Conservation (phyloP, 345 rosid species). For the Gossypium thurberi region DNA sequence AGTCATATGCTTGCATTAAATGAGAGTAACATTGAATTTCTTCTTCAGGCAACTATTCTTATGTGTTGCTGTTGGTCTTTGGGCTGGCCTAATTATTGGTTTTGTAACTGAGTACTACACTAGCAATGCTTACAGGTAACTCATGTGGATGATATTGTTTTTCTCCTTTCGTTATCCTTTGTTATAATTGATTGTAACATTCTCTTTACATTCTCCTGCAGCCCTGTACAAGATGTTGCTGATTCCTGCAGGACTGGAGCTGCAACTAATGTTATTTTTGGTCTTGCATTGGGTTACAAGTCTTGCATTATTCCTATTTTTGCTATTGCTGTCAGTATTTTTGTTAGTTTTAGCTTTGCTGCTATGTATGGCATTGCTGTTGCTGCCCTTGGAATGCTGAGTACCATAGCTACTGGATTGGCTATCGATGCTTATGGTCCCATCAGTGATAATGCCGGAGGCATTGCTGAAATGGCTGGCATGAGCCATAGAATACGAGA, state of each 20-base stretch:
- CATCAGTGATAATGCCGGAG: slow-evolving; percentile 78
- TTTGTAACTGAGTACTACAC: slow-evolving; percentile 71
- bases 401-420: slow-evolving; percentile 56
- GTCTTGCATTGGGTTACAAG: slow-evolving; percentile 78
- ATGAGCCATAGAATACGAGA: slow-evolving; percentile 77
- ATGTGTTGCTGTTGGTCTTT: slow-evolving; percentile 60
- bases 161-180: background rate
- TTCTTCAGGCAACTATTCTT: slow-evolving; percentile 52
- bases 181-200: background rate
- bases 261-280: slow-evolving; percentile 49
- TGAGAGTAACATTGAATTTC: background rate
- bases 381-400: slow-evolving; percentile 81
- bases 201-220: slow-evolving; percentile 22
- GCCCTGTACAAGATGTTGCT: slow-evolving; percentile 98
- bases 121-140: slow-evolving; percentile 66
- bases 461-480: slow-evolving; percentile 86
- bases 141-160: background rate
- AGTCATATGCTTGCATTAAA: background rate
- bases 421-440: slow-evolving; percentile 82
- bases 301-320: slow-evolving; percentile 76
- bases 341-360: slow-evolving; percentile 70
- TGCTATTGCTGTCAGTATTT: slow-evolving; percentile 65
- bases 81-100: slow-evolving; percentile 81
- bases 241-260: slow-evolving; percentile 94
- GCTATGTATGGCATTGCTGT: slow-evolving; percentile 89